Conservation (phyloP, 1,284 basidiomycete genomes). For the Vanrija humicola region DNA sequence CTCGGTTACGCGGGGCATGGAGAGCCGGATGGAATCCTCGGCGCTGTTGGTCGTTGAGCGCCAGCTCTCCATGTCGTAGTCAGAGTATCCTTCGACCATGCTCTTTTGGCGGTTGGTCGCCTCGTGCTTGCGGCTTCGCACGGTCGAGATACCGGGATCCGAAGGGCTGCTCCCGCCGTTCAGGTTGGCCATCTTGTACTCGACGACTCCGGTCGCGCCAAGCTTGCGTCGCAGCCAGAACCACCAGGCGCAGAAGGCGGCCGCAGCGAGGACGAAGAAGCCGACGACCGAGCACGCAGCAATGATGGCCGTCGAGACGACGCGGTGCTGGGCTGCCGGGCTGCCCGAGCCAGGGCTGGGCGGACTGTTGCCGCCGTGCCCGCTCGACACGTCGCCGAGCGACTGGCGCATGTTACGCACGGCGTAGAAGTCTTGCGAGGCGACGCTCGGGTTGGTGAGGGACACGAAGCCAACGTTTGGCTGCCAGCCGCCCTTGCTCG, state of each 20-base stretch:
- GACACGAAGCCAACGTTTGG: constrained; percentile 43
- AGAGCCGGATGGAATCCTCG: constrained; percentile 29
- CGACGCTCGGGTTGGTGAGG: constrained; percentile 38
- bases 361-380: constrained; percentile 3
- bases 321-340: constrained; percentile 12
- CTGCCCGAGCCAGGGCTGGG: constrained; percentile 14
- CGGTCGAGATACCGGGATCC: constrained; percentile 21
- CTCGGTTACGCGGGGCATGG: constrained; percentile 28
- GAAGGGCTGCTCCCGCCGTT: constrained; percentile 1
- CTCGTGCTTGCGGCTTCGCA: constrained; percentile 39
- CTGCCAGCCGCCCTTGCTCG: constrained; percentile 30
- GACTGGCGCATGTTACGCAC: constrained; percentile 40
- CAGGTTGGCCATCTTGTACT: constrained; percentile 19
- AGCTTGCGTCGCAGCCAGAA: constrained; percentile 45
- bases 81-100: constrained; percentile 46
- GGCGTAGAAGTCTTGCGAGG: constrained; percentile 46
- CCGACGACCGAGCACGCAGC: constrained; percentile 39
- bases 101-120: constrained; percentile 41
- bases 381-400: constrained; percentile 27
- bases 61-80: constrained; percentile 43
- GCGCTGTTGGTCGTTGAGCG: constrained; percentile 26
- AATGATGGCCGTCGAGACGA: constrained; percentile 37
- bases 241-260: constrained; percentile 45
- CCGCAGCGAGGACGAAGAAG: constrained; percentile 40
- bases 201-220: constrained; percentile 35